phyloP scores from a whole-genome alignment of 1,284 basidiomycete genomes.

The Ustanciosporium gigantosporum region DNA sequence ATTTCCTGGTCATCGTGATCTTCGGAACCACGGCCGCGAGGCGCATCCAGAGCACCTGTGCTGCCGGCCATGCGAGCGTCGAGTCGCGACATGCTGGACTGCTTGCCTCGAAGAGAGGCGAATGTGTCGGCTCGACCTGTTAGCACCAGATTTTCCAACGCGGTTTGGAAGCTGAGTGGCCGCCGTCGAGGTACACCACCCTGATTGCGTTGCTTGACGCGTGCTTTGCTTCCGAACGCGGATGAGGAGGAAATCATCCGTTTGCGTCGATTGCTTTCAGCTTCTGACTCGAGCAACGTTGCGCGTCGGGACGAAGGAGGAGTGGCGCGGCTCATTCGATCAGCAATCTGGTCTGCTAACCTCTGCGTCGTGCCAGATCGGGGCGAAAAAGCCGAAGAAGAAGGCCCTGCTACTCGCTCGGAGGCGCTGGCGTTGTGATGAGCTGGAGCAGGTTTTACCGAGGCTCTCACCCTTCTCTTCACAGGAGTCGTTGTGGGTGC shows the following conservation, averaged over 20 bases:
- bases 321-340: constrained; percentile 20
- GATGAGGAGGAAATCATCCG: constrained; percentile 48
- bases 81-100: constrained; percentile 30
- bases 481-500: too few species aligned
- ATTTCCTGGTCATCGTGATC: constrained; percentile 2
- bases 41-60: constrained; percentile 32
- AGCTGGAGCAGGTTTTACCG: constrained; percentile 5
- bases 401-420: constrained; percentile 2
- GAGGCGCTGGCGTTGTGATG: constrained; percentile 4
- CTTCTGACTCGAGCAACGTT: constrained; percentile 17
- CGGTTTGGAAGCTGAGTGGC: constrained; percentile 51
- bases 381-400: constrained; percentile 3
- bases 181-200: constrained; percentile 30
- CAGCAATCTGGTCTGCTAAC: constrained; percentile 15
- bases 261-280: constrained; percentile 21
- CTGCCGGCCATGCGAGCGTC: constrained; percentile 19
- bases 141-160: constrained; percentile 41
- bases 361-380: too few species aligned
- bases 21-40: constrained; percentile 8
- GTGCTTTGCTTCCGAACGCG: constrained; percentile 48
- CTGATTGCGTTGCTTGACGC: constrained; percentile 49
- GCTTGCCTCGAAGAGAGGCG: constrained; percentile 27
- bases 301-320: constrained; percentile 17
- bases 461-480: too few species aligned
- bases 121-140: constrained; percentile 31